A percentile compares a stretch with the other conserved stretches of the same genome.
phyloP scores from a whole-genome alignment of 2,329 filamentous ascomycete species.

The Chalaropsis thielavioides region DNA sequence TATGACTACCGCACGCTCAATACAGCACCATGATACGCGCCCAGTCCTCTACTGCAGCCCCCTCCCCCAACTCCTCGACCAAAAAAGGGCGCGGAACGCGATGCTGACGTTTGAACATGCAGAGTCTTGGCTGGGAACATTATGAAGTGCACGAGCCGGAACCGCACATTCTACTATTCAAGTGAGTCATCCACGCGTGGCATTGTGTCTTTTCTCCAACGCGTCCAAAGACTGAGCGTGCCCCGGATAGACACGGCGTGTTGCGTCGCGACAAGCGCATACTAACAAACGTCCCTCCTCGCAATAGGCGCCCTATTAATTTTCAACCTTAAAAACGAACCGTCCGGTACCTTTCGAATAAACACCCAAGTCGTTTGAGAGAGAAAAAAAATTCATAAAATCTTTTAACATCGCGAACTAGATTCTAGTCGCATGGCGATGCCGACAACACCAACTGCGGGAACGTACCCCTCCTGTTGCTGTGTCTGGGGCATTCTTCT shows the following conservation, averaged over 20 bases:
- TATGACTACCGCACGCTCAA: slow-evolving; percentile 28
- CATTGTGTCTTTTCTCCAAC: neutral
- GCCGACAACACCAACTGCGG: neutral
- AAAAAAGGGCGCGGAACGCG: neutral
- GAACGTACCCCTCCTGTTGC: neutral
- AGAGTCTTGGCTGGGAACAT: slow-evolving; percentile 98
- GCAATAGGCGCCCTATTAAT: slow-evolving; percentile 60
- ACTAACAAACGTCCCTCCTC: slow-evolving; percentile 10
- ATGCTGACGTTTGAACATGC: slow-evolving; percentile 14
- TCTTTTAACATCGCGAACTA: neutral
- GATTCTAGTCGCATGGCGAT: neutral
- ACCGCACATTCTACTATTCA: slow-evolving; percentile 96
- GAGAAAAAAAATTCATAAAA: slow-evolving; percentile 11
- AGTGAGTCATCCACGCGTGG: slow-evolving; percentile 44
- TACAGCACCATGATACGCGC: neutral
- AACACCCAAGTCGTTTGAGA: neutral
- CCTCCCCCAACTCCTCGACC: neutral
- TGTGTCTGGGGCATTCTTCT: too few relatives aligned
- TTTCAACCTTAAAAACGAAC: slow-evolving; percentile 31
- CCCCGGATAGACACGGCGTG: neutral
- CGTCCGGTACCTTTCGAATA: neutral
- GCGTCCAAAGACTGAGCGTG: neutral
- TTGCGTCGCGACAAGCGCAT: neutral
- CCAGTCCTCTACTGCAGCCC: neutral
- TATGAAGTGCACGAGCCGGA: slow-evolving; percentile 99